These are phyloP conservation scores for Maudiozyma bulderi DNA, from an alignment of 805 yeast genomes.

Conservation along the genomic window DNA sequence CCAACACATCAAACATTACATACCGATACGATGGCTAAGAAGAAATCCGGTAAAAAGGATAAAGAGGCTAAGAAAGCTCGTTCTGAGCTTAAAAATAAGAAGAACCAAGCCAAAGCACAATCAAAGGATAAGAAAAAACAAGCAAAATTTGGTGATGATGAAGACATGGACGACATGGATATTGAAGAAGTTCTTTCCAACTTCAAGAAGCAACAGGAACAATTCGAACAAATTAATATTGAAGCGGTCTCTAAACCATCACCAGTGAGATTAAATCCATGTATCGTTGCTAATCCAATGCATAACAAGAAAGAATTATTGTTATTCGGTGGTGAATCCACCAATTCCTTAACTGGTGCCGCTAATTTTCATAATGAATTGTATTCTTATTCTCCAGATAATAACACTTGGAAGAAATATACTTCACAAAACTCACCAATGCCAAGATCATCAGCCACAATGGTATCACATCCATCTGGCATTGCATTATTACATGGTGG, in stretches of 20 bases:
- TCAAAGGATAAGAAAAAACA: constrained; percentile 61
- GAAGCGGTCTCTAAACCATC: constrained; percentile 52
- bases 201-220: constrained; percentile 70
- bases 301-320: constrained; percentile 71
- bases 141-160: constrained; percentile 65
- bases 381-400: constrained; percentile 60
- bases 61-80: constrained; percentile 90
- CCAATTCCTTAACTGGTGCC: constrained; percentile 35
- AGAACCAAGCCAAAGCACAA: constrained; percentile 66
- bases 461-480: constrained; percentile 90
- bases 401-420: constrained; percentile 70
- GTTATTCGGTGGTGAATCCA: constrained; percentile 83
- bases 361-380: constrained; percentile 78
- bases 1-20: background rate
- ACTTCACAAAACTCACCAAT: constrained; percentile 81
- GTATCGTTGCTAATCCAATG: constrained; percentile 65
- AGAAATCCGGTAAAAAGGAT: constrained; percentile 53
- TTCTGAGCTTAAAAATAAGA: constrained; percentile 70
- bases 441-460: constrained; percentile 88
- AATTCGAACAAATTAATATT: constrained; percentile 60
- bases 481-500: constrained; percentile 85
- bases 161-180: constrained; percentile 73
- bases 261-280: constrained; percentile 45
- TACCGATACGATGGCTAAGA: constrained; percentile 67
- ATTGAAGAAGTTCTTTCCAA: constrained; percentile 74